Percentiles rank a stretch among this genome's conserved stretches.
Evolutionary conservation across 495 filamentous ascomycete species (phyloP).

Genomic region (Melanomma pulvis-pyrius): DNA sequence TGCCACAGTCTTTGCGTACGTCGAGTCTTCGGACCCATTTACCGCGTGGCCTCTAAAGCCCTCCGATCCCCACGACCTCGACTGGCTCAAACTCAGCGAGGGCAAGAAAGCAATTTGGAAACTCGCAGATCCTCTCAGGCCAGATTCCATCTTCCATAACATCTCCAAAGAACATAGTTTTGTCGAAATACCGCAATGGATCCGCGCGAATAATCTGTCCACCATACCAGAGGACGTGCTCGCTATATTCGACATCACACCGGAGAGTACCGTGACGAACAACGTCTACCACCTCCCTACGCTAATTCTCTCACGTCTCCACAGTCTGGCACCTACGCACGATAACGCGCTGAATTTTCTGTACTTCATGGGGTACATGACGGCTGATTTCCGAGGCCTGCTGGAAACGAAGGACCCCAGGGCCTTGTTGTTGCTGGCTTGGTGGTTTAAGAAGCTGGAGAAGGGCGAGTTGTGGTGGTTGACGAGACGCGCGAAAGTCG

Average conservation of each 20-base stretch:
- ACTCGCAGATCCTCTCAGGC: conserved; percentile 45
- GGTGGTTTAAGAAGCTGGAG: conserved; percentile 49
- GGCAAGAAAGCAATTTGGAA: conserved; percentile 46
- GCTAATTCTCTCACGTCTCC: conserved; percentile 36
- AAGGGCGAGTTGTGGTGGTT: conserved; percentile 48
- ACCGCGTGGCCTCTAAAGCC: conserved; percentile 50
- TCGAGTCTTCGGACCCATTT: conserved; percentile 41
- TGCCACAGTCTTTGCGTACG: conserved; percentile 41
- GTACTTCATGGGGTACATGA: conserved; percentile 45
- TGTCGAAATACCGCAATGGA: neutral
- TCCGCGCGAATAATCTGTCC: conserved; percentile 3
- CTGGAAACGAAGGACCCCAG: conserved; percentile 47
- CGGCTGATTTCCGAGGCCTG: conserved; percentile 39
- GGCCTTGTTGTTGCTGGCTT: conserved; percentile 48
- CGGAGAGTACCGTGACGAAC: conserved; percentile 5
- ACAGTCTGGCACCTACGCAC: conserved; percentile 38
- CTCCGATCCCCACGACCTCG: conserved; percentile 39
- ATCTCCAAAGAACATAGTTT: neutral
- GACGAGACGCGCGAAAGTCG: conserved; percentile 43
- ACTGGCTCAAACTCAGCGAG: conserved; percentile 48
- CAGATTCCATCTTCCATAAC: conserved; percentile 43
- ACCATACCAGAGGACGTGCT: neutral
- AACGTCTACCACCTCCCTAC: conserved; percentile 39
- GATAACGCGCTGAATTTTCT: conserved; percentile 44
- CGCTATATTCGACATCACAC: conserved; percentile 6